phyloP scores from a whole-genome alignment of 306 rosid genomes.

The Senna tora region DNA sequence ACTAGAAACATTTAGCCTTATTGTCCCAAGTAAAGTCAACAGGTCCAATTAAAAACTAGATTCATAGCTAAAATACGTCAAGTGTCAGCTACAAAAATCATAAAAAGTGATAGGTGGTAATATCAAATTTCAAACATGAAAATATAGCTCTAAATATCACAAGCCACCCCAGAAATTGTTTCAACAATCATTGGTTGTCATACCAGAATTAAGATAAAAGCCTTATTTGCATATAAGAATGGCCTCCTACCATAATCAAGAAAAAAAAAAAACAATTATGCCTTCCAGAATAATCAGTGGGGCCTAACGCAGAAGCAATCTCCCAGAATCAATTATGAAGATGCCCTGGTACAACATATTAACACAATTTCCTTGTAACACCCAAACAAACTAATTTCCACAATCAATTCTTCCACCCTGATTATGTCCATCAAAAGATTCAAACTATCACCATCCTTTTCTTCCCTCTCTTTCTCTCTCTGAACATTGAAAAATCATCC shows the following conservation, averaged over 20 bases:
- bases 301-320: background rate
- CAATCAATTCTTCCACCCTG: background rate
- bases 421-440: background rate
- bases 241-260: constrained; percentile 5
- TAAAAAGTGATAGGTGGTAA: background rate
- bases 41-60: constrained; percentile 12
- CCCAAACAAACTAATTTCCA: background rate
- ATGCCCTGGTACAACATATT: background rate
- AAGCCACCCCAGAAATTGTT: constrained; percentile 6
- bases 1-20: constrained; percentile 9
- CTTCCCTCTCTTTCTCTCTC: background rate
- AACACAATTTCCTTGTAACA: background rate
- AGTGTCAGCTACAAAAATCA: constrained; percentile 15
- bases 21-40: constrained; percentile 20
- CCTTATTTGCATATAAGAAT: constrained; percentile 6
- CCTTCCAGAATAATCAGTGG: background rate
- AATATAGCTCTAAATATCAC: background rate
- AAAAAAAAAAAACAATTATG: background rate
- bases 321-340: background rate
- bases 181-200: background rate
- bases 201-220: constrained; percentile 11
- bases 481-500: constrained; percentile 13
- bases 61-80: background rate
- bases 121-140: constrained; percentile 23
- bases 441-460: constrained; percentile 4